A percentile compares a stretch with the other conserved stretches of the same genome.
phyloP scores from a whole-genome alignment of 2,329 filamentous ascomycete genomes.

The Daldinia eschscholtzii region DNA sequence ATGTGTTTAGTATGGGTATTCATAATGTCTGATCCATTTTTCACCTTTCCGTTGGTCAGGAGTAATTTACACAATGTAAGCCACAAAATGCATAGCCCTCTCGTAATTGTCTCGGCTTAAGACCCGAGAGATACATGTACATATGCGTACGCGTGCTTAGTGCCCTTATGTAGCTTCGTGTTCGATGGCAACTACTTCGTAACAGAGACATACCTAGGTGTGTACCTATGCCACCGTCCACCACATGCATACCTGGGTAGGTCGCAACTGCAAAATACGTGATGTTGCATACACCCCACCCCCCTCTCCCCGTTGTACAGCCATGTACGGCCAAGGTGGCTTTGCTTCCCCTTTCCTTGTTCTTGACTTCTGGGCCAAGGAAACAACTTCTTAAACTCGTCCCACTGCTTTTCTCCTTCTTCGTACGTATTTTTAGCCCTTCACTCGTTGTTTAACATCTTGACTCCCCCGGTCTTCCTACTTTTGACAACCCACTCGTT shows the following conservation, averaged over 20 bases:
- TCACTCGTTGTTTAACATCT: constrained; percentile 44
- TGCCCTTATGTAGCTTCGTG: constrained; percentile 1
- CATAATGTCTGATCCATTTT: neutral
- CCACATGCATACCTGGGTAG: neutral
- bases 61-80: constrained; percentile 25
- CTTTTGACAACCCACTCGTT: constrained; percentile 51
- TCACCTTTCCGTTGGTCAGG: neutral
- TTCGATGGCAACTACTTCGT: constrained; percentile 8
- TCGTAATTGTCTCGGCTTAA: constrained; percentile 8
- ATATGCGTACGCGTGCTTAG: neutral
- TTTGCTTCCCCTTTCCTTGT: constrained; percentile 38
- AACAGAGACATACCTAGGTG: neutral
- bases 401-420: constrained; percentile 26
- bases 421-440: constrained; percentile 19
- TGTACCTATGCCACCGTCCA: neutral
- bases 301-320: constrained; percentile 26
- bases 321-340: constrained; percentile 10
- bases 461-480: constrained; percentile 29
- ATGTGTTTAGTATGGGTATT: neutral
- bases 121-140: constrained; percentile 6
- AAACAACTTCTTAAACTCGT: constrained; percentile 24
- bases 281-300: constrained; percentile 40
- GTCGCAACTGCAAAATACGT: neutral
- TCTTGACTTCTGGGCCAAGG: constrained; percentile 28
- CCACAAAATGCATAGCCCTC: constrained; percentile 27